Evolutionary conservation across 2,329 filamentous ascomycete species (phyloP).

Genomic region (Emergomyces africanus): DNA sequence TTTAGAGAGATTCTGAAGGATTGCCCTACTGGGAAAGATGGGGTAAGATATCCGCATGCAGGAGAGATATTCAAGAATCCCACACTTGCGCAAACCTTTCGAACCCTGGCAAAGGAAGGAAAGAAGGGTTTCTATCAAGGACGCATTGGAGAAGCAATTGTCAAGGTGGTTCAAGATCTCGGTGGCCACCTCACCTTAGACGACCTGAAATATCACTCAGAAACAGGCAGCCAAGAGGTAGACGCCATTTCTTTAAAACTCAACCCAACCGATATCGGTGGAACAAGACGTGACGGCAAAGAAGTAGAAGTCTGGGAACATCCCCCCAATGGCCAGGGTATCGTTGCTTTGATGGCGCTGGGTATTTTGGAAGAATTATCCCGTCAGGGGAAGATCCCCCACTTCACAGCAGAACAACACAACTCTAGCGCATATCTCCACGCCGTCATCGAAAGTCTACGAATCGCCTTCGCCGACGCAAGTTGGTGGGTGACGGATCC

Average conservation of each 20-base stretch:
- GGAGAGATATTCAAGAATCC: conserved; percentile 88
- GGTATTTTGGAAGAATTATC: conserved; percentile 85
- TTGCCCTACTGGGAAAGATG: conserved; percentile 53
- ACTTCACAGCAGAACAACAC: conserved; percentile 58
- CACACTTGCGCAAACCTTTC: conserved; percentile 67
- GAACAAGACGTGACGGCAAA: conserved; percentile 33
- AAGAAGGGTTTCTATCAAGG: conserved; percentile 89
- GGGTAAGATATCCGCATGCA: conserved; percentile 58
- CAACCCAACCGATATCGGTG: conserved; percentile 48
- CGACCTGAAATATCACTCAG: conserved; percentile 66
- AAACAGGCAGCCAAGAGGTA: conserved; percentile 62
- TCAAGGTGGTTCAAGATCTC: conserved; percentile 61
- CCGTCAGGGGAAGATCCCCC: conserved; percentile 57
- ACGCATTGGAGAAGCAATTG: conserved; percentile 63
- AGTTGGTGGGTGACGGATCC: conserved; percentile 87
- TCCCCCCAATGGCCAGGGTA: conserved; percentile 90
- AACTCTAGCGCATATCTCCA: conserved; percentile 75
- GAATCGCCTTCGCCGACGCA: conserved; percentile 81
- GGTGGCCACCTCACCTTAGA: conserved; percentile 69
- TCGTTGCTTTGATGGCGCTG: conserved; percentile 86
- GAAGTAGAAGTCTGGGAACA: conserved; percentile 85
- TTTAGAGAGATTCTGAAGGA: conserved; percentile 75
- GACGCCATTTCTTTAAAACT: conserved; percentile 76
- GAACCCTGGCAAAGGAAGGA: conserved; percentile 61
- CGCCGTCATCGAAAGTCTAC: conserved; percentile 72